Percentiles rank a stretch among this genome's conserved stretches.
Evolutionary conservation across 495 filamentous ascomycete species (phyloP).

Genomic region (Aspergillus olivimuriae): DNA sequence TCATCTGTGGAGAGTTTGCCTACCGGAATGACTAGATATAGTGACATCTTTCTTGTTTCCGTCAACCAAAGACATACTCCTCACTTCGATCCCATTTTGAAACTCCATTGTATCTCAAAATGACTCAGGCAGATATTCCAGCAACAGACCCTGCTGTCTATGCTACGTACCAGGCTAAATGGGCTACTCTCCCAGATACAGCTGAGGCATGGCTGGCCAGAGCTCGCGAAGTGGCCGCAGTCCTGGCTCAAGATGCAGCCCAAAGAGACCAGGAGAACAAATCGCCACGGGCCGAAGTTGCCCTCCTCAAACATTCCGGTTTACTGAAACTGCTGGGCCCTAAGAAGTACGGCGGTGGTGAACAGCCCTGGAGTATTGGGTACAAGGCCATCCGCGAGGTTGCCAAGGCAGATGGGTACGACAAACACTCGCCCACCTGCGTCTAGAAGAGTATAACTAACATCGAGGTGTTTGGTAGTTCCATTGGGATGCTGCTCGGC

Average conservation of each 20-base stretch:
- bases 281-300: conserved; percentile 48
- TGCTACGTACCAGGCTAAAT: conserved; percentile 39
- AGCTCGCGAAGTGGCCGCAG: conserved; percentile 46
- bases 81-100: too few relatives aligned
- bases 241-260: conserved; percentile 46
- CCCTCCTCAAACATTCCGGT: conserved; percentile 50
- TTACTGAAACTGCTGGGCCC: conserved; percentile 50
- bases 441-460: neutral
- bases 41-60: neutral
- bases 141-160: conserved; percentile 48
- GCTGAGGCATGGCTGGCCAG: conserved; percentile 43
- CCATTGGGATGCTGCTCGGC: conserved; percentile 52
- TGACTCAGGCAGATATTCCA: conserved; percentile 16
- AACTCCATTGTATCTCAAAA: too few relatives aligned
- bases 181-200: conserved; percentile 36
- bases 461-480: conserved; percentile 17
- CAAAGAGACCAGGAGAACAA: conserved; percentile 50
- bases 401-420: conserved; percentile 50
- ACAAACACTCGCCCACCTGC: neutral
- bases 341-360: conserved; percentile 50
- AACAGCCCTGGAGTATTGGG: conserved; percentile 47
- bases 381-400: conserved; percentile 54
- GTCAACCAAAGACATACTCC: neutral
- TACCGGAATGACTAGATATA: too few relatives aligned
- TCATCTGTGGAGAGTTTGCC: too few relatives aligned